Base-by-base conservation (phyloP, 306 rosid species). In the Vicia villosa region DNA sequence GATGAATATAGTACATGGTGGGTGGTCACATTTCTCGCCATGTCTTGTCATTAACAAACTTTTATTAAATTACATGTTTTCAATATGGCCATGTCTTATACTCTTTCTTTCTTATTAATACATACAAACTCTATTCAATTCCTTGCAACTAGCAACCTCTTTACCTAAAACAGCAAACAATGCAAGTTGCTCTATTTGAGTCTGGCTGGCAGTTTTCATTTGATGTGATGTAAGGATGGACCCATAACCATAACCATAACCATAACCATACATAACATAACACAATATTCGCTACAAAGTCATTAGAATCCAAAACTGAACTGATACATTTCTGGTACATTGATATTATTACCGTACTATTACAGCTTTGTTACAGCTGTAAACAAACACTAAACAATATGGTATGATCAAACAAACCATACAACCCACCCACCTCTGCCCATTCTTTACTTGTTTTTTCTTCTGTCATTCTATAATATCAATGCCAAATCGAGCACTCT, bases 351-450 rank as follows among this genome's bases (percentile, higher is more conserved):
- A 71, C 69, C 64, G 73, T 71, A 72, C 69, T 3, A 45, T 15
- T 41, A 38, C 68, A 36, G n/a, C 19, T 73, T 70, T 77, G 63
- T 77, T 61, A 72, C 79, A 72, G 79, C 81, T 79, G 79, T 68
- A 68, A 72, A 67, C 76, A 76, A 60, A 13, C 30, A 22, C 55
- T 16, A 20, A 52, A 65, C 21, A 17, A 34, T 34, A 34, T 34
- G 2, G 38, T 34, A n/a, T 6, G 22, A 60, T 43, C 37, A 38
- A 47, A 61, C 28, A 57, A 49, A 5, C 65, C 74, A 14, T 26
- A 24, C 8, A 6, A 59, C 54, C 51, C 37, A 49, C 70, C 40
- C 42, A 57, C 8, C 63, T 36, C 37, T 3, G 15, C 68, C 7
- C 52, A 15, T 65, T 50, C 36, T 40, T 59, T 61, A 43, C 73